A percentile compares a stretch with the other conserved stretches of the same genome.
These are phyloP conservation scores for Pichia sp. DNA, from an alignment of 1,139 yeast species.

Conservation along the genomic window DNA sequence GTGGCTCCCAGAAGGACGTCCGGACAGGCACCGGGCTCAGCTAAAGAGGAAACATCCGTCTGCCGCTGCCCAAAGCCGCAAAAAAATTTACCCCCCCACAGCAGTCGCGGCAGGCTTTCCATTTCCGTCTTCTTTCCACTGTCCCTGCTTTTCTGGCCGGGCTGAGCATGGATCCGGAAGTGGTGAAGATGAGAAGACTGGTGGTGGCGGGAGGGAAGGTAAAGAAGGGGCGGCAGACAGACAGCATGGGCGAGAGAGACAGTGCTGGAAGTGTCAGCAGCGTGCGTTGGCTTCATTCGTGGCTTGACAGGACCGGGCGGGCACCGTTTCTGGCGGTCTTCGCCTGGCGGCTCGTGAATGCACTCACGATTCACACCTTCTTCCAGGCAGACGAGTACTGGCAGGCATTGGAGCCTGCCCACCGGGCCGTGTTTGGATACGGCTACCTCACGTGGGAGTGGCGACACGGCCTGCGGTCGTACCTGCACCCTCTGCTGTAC, in stretches of 20 bases:
- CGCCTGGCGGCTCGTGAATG: slow-evolving; percentile 49
- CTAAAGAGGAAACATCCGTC: too few relatives aligned
- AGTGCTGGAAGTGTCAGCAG: neutral
- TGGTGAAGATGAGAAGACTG: neutral
- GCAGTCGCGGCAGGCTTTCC: neutral
- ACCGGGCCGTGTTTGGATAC: slow-evolving; percentile 62
- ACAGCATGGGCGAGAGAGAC: neutral
- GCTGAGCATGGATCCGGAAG: neutral
- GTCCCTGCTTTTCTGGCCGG: neutral
- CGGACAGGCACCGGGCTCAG: too few relatives aligned
- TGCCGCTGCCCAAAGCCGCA: too few relatives aligned
- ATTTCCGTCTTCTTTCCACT: neutral
- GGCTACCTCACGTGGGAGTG: slow-evolving; percentile 97
- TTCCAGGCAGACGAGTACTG: slow-evolving; percentile 97
- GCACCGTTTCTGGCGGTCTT: slow-evolving; percentile 5
- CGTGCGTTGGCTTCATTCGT: neutral
- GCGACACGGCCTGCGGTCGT: slow-evolving; percentile 68
- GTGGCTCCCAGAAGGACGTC: too few relatives aligned
- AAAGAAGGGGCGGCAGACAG: neutral
- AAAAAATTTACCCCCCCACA: too few relatives aligned
- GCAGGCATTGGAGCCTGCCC: slow-evolving; percentile 94
- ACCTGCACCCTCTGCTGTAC: slow-evolving; percentile 74
- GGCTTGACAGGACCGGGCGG: neutral
- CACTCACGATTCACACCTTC: slow-evolving; percentile 62
- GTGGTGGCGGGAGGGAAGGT: neutral